Percentiles rank a stretch among this genome's conserved stretches.
These are phyloP conservation scores for Backusella macrospora DNA, from an alignment of 192 early-diverging fungal species.

Conservation along the genomic window DNA sequence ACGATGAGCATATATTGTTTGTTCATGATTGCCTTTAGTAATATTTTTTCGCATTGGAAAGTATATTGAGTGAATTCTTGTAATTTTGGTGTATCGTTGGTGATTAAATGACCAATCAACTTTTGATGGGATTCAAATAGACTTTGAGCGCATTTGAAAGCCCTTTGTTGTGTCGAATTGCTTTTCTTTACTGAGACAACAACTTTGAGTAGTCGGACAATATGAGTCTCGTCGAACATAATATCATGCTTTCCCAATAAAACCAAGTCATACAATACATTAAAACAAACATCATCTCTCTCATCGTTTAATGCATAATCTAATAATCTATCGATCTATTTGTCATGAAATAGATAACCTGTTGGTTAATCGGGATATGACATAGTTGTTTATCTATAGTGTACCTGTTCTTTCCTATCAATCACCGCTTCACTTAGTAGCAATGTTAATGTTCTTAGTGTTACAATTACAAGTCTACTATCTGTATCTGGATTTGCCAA, in stretches of 20 bases:
- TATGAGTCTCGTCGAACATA: constrained; percentile 17
- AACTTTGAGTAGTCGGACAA: constrained; percentile 15
- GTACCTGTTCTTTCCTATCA: constrained; percentile 45
- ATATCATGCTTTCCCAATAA: constrained; percentile 25
- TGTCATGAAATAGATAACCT: too few species aligned
- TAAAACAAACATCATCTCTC: constrained; percentile 19
- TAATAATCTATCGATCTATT: constrained; percentile 27
- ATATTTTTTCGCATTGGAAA: constrained; percentile 6
- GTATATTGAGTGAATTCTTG: constrained; percentile 3
- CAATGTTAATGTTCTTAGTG: constrained; percentile 44
- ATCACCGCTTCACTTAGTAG: constrained; percentile 44
- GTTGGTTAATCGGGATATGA: too few species aligned
- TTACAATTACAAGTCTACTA: constrained; percentile 40
- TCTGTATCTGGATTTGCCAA: constrained; percentile 36
- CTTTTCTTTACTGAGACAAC: not conserved
- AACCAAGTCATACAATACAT: constrained; percentile 25
- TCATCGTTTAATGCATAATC: constrained; percentile 24
- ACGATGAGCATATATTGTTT: constrained; percentile 12
- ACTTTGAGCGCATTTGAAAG: constrained; percentile 22
- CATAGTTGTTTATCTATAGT: too few species aligned
- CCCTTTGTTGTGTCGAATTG: constrained; percentile 15
- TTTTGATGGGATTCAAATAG: constrained; percentile 21
- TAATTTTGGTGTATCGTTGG: not conserved
- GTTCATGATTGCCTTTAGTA: not conserved
- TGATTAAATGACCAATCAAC: constrained; percentile 8